Evolutionary conservation across 2,329 filamentous ascomycete species (phyloP).

Genomic region (Celoporthe dispersa): DNA sequence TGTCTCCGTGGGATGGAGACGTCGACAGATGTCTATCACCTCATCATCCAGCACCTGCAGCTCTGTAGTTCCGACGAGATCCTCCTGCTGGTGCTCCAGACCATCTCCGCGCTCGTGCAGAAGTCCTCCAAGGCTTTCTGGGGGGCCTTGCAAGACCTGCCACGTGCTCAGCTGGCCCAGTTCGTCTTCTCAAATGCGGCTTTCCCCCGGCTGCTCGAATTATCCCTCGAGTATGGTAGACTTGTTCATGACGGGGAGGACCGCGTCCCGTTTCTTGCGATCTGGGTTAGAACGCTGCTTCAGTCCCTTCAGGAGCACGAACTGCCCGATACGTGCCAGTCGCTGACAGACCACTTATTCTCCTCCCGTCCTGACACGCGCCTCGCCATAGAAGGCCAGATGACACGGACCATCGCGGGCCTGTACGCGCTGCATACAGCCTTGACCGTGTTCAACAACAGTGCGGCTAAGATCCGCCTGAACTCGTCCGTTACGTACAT

Average conservation of each 20-base stretch:
- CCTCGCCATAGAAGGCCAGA: constrained; percentile 61
- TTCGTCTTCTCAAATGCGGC: constrained; percentile 76
- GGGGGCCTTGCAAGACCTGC: constrained; percentile 83
- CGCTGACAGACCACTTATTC: constrained; percentile 77
- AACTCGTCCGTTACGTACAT: constrained; percentile 64
- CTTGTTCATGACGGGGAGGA: constrained; percentile 57
- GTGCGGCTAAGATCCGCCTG: constrained; percentile 48
- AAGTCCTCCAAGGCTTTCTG: constrained; percentile 83
- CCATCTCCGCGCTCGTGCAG: constrained; percentile 71
- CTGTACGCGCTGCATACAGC: constrained; percentile 63
- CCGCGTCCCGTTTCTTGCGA: constrained; percentile 67
- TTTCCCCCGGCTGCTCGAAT: constrained; percentile 63
- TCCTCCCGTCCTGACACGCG: constrained; percentile 61
- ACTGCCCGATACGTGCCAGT: constrained; percentile 78
- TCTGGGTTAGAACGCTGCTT: constrained; percentile 80
- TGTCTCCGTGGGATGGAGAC: constrained; percentile 79
- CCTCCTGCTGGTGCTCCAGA: constrained; percentile 70
- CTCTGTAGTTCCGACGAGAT: constrained; percentile 57
- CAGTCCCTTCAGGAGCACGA: constrained; percentile 76
- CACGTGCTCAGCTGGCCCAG: constrained; percentile 80
- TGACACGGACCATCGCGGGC: constrained; percentile 67
- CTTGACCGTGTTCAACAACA: constrained; percentile 58
- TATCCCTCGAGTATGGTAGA: constrained; percentile 60
- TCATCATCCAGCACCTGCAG: constrained; percentile 60
- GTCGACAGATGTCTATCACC: constrained; percentile 71